phyloP scores from a whole-genome alignment of 108 stramenopile genomes.

The Craspedostauros australis region DNA sequence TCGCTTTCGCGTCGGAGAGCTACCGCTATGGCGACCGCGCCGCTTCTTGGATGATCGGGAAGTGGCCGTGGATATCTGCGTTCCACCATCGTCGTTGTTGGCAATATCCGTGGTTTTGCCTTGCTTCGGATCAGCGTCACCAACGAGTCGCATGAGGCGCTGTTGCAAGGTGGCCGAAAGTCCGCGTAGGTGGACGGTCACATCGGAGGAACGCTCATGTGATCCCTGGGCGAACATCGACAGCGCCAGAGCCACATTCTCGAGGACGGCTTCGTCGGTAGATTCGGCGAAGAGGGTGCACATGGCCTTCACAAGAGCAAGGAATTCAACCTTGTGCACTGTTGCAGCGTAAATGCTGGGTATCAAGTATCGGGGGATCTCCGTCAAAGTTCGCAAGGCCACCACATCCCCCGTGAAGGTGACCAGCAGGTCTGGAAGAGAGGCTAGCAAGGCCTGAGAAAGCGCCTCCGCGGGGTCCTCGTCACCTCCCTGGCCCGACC shows the following conservation, averaged over 20 bases:
- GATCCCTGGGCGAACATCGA: conserved; percentile 47
- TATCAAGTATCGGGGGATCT: conserved; percentile 59
- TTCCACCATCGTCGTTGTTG: background rate
- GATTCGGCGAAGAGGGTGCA: conserved; percentile 52
- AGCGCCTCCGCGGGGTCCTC: conserved; percentile 16
- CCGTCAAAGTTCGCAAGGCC: conserved; percentile 50
- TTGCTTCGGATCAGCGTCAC: conserved; percentile 14
- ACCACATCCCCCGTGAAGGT: conserved; percentile 70
- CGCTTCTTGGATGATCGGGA: conserved; percentile 5
- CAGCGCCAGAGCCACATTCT: conserved; percentile 48
- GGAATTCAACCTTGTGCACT: conserved; percentile 66
- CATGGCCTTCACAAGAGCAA: conserved; percentile 53
- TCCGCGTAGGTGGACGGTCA: conserved; percentile 43
- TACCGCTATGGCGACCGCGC: too few relatives aligned
- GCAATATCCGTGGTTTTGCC: background rate
- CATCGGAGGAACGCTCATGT: conserved; percentile 61
- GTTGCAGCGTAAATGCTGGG: conserved; percentile 66
- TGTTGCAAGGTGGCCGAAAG: conserved; percentile 49
- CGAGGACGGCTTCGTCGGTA: conserved; percentile 54
- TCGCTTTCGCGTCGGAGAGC: too few relatives aligned
- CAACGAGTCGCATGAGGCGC: conserved; percentile 45
- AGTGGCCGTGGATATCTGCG: background rate
- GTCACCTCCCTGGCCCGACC: too few relatives aligned
- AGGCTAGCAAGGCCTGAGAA: conserved; percentile 55
- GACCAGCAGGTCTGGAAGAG: conserved; percentile 61